Percentiles rank a stretch among this genome's conserved stretches.
These are phyloP conservation scores for Zopfia rhizophila DNA, from an alignment of 2,329 filamentous ascomycete genomes.

Conservation along the genomic window DNA sequence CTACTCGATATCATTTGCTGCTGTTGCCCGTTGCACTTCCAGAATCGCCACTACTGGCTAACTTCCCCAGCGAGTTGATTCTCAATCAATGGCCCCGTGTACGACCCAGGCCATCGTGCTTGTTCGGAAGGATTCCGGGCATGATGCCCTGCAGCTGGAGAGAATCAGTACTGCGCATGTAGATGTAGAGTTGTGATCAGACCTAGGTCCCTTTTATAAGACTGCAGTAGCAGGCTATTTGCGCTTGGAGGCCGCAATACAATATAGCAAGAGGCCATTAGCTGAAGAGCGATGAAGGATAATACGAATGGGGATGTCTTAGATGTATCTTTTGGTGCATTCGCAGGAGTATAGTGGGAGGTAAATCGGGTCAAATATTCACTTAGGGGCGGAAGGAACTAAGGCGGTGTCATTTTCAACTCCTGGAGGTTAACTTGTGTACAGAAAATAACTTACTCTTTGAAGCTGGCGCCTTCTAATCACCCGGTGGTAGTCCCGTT, in stretches of 20 bases:
- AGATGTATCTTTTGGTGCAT: too few relatives aligned
- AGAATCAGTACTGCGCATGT: constrained; percentile 29
- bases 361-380: background rate
- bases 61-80: constrained; percentile 25
- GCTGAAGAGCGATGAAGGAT: constrained; percentile 32
- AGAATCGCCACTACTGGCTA: constrained; percentile 11
- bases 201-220: constrained; percentile 14
- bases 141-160: constrained; percentile 39
- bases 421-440: background rate
- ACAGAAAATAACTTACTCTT: constrained; percentile 13
- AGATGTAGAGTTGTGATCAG: constrained; percentile 28
- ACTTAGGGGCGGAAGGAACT: background rate
- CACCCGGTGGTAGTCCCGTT: constrained; percentile 27
- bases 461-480: constrained; percentile 10
- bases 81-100: constrained; percentile 27
- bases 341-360: background rate
- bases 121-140: constrained; percentile 34
- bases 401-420: background rate
- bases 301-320: too few relatives aligned
- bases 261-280: constrained; percentile 40
- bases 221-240: constrained; percentile 20
- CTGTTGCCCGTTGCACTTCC: constrained; percentile 1
- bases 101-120: constrained; percentile 31
- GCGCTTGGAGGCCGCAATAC: constrained; percentile 21
- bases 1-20: constrained; percentile 12